Conservation (phyloP, 805 yeast species). For the Ogataea pini region DNA sequence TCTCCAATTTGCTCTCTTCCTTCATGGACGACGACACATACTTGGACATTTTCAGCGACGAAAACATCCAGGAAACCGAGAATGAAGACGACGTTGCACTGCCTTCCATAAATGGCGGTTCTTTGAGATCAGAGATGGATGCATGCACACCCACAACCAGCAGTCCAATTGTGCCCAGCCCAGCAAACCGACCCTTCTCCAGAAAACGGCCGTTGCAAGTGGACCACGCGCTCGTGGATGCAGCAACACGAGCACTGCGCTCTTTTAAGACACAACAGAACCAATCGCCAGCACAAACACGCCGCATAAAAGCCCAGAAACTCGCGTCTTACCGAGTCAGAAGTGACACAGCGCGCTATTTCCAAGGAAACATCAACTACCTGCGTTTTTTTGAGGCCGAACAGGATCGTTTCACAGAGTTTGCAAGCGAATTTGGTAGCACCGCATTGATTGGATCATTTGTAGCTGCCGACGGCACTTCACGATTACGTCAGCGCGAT, state of each 20-base stretch:
- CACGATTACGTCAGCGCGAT: conserved; percentile 9
- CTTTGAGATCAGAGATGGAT: no score
- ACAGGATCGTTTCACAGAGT: conserved; percentile 10
- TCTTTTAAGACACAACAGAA: conserved; percentile 4
- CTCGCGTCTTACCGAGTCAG: conserved; percentile 16
- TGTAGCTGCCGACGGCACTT: conserved; percentile 16
- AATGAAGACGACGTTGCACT: no score
- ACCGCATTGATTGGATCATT: conserved; percentile 22
- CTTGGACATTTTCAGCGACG: conserved; percentile 6
- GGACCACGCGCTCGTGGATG: neutral
- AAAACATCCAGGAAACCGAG: neutral
- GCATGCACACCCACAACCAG: no score
- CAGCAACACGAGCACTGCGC: conserved; percentile 3
- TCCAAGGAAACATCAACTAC: conserved; percentile 28
- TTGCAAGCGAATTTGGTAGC: conserved; percentile 14
- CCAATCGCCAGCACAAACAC: neutral
- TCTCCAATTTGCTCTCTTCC: no score
- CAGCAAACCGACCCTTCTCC: no score
- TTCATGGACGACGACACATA: conserved; percentile 5
- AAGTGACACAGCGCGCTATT: conserved; percentile 16
- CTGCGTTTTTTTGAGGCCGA: conserved; percentile 16
- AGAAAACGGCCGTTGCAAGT: no score
- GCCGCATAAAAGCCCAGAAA: conserved; percentile 6
- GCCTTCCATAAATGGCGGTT: no score
- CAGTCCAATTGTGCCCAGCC: no score